Evolutionary conservation across 2,329 filamentous ascomycete species (phyloP), one percentile per base, ranked within the genome.

Genomic region (Verticillium zaregamsianum): DNA sequence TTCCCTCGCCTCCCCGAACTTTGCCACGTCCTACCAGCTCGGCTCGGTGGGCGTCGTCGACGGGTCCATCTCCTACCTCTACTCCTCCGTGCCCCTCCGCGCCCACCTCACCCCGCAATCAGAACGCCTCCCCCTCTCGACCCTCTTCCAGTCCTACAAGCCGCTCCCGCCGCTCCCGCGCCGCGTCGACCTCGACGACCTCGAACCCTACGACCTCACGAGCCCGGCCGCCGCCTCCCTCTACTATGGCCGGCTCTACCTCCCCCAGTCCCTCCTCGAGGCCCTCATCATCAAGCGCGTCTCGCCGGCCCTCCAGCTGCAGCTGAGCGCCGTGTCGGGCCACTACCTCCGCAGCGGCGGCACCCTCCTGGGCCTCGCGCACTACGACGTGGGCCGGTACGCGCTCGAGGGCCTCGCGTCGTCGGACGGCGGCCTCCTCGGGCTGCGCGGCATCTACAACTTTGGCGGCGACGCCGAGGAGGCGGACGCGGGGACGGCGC

Each of bases 1-100:
- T 8, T 96, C 95, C 8, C 88, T 99, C 33, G 92, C 93, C 8
- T 93, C 93, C 20, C 90, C 92, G 9, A 92, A 97, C 74, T 97
- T 98, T 70, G 94, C 93, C 28, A 96, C 93, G 17, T 94, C 93
- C 40, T 99, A 99, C 76, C 90, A 92, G 52, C 86, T 99, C 55
- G 92, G 93, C 64, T 96, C 90, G 52, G 85, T 96, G 17, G 95
- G 94, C 63, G 84, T 96, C 39, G 93, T 99, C 59, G 94, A 98
- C 78, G 95, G 95, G 73, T 97, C 93, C n/a, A 86, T 99, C 62
- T 96, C 93, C 15, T 99, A 98, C 77, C 86, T 99, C 60, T 98
- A 96, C 80, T 96, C 93, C 57, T 96, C 92, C 3, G 82, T 95
- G 9, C 88, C 92, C 14, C 83, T 98, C 61, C 79, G 82, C 45